These are phyloP conservation scores for Botryosphaeria agaves DNA, from an alignment of 2,329 filamentous ascomycete species.

Conservation along the genomic window DNA sequence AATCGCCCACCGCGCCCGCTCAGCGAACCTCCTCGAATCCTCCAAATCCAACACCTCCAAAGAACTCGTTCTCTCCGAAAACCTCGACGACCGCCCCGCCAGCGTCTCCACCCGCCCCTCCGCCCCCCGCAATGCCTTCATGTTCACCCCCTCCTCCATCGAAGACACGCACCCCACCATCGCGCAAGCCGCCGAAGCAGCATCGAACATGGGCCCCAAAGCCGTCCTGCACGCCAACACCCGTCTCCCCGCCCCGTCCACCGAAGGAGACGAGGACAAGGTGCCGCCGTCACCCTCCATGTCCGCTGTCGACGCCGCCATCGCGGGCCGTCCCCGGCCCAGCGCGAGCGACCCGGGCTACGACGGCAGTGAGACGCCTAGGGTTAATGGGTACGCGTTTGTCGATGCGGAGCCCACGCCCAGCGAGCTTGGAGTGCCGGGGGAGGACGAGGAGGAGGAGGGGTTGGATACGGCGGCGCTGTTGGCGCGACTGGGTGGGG, in stretches of 20 bases:
- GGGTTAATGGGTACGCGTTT: slow-evolving; percentile 86
- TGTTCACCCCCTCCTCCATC: slow-evolving; percentile 60
- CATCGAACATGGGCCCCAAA: slow-evolving; percentile 60
- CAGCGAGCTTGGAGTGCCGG: slow-evolving; percentile 35
- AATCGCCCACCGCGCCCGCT: slow-evolving; percentile 33
- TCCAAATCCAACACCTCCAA: slow-evolving; percentile 25
- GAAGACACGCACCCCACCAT: slow-evolving; percentile 39
- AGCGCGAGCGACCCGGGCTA: slow-evolving; percentile 43
- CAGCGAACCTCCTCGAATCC: slow-evolving; percentile 54
- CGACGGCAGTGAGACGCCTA: slow-evolving; percentile 60
- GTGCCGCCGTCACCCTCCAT: slow-evolving; percentile 43
- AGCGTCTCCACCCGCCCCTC: slow-evolving; percentile 57
- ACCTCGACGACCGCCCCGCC: slow-evolving; percentile 55
- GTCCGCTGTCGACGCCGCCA: slow-evolving; percentile 75
- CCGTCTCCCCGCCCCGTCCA: slow-evolving; percentile 38
- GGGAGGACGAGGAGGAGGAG: slow-evolving; percentile 12
- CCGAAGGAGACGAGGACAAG: slow-evolving; percentile 10
- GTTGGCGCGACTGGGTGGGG: slow-evolving; percentile 26
- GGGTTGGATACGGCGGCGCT: slow-evolving; percentile 12
- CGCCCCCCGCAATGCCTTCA: slow-evolving; percentile 64
- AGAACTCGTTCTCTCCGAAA: slow-evolving; percentile 39
- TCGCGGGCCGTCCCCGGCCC: slow-evolving; percentile 51
- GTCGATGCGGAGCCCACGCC: slow-evolving; percentile 59
- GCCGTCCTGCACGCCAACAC: slow-evolving; percentile 72
- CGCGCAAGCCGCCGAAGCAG: slow-evolving; percentile 48